A percentile compares a stretch with the other conserved stretches of the same genome.
These are phyloP conservation scores for Coemansia umbellata DNA, from an alignment of 192 early-diverging fungal genomes.

Conservation along the genomic window DNA sequence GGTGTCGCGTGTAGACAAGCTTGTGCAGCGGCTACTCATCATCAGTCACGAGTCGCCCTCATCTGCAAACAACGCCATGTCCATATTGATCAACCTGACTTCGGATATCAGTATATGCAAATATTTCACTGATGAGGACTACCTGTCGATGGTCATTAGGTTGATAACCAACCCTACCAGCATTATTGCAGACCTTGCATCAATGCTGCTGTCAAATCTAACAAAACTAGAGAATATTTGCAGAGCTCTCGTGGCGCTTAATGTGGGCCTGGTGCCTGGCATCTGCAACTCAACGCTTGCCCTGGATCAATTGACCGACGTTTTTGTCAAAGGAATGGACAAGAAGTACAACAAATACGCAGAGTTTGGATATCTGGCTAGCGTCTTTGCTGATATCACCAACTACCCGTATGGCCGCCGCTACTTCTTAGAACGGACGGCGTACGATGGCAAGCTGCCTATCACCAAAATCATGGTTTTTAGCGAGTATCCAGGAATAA, in stretches of 20 bases:
- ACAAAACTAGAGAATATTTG: constrained; percentile 66
- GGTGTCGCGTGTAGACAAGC: constrained; percentile 55
- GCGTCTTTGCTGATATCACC: constrained; percentile 89
- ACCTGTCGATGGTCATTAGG: constrained; percentile 64
- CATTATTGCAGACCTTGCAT: constrained; percentile 67
- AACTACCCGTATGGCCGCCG: constrained; percentile 64
- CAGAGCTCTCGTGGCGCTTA: constrained; percentile 53
- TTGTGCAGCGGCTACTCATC: constrained; percentile 65
- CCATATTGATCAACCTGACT: constrained; percentile 81
- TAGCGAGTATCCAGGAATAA: constrained; percentile 73
- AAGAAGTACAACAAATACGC: constrained; percentile 77
- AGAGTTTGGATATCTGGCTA: constrained; percentile 79
- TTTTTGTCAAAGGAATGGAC: constrained; percentile 80
- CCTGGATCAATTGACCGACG: constrained; percentile 84
- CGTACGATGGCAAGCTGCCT: constrained; percentile 63
- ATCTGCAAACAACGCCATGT: constrained; percentile 79
- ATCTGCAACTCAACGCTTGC: constrained; percentile 50
- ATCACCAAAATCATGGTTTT: constrained; percentile 84
- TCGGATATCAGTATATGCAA: constrained; percentile 58
- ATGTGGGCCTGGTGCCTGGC: constrained; percentile 15
- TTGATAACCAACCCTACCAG: constrained; percentile 65
- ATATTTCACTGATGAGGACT: constrained; percentile 66
- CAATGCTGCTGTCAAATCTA: constrained; percentile 90
- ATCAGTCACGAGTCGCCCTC: constrained; percentile 67
- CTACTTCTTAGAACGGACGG: constrained; percentile 63